These are phyloP conservation scores for Roridomyces roridus DNA, from an alignment of 768 basidiomycete genomes.

Conservation along the genomic window DNA sequence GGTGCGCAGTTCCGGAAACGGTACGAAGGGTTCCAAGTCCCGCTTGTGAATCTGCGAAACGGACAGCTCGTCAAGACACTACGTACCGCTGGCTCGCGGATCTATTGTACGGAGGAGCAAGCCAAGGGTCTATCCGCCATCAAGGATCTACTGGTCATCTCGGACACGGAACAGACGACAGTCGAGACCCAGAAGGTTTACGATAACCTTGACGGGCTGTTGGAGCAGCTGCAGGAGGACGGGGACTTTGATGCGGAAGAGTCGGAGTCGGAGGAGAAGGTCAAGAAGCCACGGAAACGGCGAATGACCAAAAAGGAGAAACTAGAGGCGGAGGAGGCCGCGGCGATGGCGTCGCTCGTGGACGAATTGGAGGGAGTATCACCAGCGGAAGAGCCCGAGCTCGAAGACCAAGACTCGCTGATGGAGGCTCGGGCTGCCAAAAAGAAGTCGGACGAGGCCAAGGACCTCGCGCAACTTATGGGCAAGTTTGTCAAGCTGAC, in stretches of 20 bases:
- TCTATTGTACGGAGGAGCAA: constrained; percentile 48
- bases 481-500: constrained; percentile 77
- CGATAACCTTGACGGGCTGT: constrained; percentile 6
- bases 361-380: neutral
- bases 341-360: constrained; percentile 8
- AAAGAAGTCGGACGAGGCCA: neutral
- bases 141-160: constrained; percentile 41
- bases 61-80: constrained; percentile 47
- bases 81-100: constrained; percentile 48
- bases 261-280: constrained; percentile 20
- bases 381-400: neutral
- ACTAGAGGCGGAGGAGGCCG: constrained; percentile 29
- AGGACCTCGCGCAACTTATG: constrained; percentile 20
- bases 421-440: constrained; percentile 9
- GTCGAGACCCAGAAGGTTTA: constrained; percentile 35
- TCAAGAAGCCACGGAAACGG: constrained; percentile 3
- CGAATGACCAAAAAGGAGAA: constrained; percentile 32
- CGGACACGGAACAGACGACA: constrained; percentile 41
- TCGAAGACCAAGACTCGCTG: neutral
- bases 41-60: constrained; percentile 53
- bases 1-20: constrained; percentile 69
- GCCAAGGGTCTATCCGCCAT: constrained; percentile 40
- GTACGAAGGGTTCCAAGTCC: constrained; percentile 76
- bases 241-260: constrained; percentile 32
- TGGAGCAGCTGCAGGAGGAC: constrained; percentile 14